phyloP scores from a whole-genome alignment of 78 protist genomes.

The Speleostelium caveatum region DNA sequence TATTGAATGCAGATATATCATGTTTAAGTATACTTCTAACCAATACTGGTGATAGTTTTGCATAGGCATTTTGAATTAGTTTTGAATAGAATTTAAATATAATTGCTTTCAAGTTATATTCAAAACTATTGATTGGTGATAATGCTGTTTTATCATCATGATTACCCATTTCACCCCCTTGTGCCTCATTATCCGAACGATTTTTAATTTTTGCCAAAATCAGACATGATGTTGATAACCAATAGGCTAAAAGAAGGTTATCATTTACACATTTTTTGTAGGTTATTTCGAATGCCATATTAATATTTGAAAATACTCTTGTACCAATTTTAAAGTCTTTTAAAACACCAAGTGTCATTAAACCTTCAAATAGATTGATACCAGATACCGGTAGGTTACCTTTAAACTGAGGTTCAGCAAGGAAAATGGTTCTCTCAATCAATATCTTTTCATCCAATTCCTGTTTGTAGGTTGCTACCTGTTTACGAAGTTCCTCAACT shows the following conservation, averaged over 20 bases:
- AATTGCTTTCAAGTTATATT: slow-evolving; percentile 43
- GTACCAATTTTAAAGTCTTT: slow-evolving; percentile 53
- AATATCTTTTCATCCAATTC: slow-evolving; percentile 60
- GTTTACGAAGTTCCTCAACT: slow-evolving; percentile 45
- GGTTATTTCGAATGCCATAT: slow-evolving; percentile 32
- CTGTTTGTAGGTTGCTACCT: slow-evolving; percentile 26
- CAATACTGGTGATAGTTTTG: slow-evolving; percentile 35
- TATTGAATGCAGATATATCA: slow-evolving; percentile 67
- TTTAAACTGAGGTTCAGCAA: slow-evolving; percentile 62
- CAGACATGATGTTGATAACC: slow-evolving; percentile 51
- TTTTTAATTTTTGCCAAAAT: slow-evolving; percentile 55
- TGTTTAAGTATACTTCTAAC: slow-evolving; percentile 40
- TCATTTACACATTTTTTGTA: slow-evolving; percentile 38
- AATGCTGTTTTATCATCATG: neutral
- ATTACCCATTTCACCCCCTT: neutral
- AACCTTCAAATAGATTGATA: slow-evolving; percentile 35
- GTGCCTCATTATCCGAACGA: neutral
- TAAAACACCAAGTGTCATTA: slow-evolving; percentile 30
- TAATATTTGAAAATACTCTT: slow-evolving; percentile 26
- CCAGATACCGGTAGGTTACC: slow-evolving; percentile 66
- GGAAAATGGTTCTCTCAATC: slow-evolving; percentile 38
- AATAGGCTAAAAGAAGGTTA: slow-evolving; percentile 22
- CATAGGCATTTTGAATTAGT: slow-evolving; percentile 44
- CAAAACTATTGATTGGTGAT: slow-evolving; percentile 65
- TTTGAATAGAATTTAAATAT: slow-evolving; percentile 62